Evolutionary conservation across 345 rosid genomes (phyloP).

Genomic region (Bruguiera gymnorhiza): DNA sequence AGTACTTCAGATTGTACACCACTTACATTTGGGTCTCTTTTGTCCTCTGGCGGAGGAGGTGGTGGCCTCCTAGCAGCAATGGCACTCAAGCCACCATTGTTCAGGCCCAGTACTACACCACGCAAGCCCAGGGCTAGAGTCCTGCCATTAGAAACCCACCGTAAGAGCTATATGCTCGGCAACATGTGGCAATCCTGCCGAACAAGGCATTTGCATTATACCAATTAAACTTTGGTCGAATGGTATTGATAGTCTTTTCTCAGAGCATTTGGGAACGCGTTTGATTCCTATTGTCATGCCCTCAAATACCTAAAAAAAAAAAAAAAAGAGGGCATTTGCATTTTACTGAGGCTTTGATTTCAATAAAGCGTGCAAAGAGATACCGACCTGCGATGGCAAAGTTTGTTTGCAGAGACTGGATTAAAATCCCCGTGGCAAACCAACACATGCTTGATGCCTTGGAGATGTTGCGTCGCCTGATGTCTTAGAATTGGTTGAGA

Average conservation of each 20-base stretch:
- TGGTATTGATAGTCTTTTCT: no score
- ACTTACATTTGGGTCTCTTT: conserved; percentile 62
- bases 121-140: conserved; percentile 38
- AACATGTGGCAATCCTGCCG: neutral
- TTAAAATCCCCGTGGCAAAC: conserved; percentile 13
- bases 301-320: no score
- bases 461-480: conserved; percentile 9
- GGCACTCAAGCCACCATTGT: conserved; percentile 31
- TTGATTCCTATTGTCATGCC: no score
- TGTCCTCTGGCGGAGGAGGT: conserved; percentile 52
- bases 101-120: conserved; percentile 47
- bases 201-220: neutral
- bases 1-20: conserved; percentile 72
- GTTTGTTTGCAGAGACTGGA: conserved; percentile 21
- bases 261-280: no score
- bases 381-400: conserved; percentile 40
- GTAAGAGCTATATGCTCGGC: neutral
- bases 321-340: no score
- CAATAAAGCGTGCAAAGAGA: neutral
- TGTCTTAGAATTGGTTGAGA: conserved; percentile 9
- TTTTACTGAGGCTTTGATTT: neutral
- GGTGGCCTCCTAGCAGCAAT: conserved; percentile 69
- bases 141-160: conserved; percentile 26
- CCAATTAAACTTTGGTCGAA: no score
- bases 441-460: conserved; percentile 12